Base-by-base conservation (phyloP, 768 basidiomycete genomes). In the Calocera cornea region DNA sequence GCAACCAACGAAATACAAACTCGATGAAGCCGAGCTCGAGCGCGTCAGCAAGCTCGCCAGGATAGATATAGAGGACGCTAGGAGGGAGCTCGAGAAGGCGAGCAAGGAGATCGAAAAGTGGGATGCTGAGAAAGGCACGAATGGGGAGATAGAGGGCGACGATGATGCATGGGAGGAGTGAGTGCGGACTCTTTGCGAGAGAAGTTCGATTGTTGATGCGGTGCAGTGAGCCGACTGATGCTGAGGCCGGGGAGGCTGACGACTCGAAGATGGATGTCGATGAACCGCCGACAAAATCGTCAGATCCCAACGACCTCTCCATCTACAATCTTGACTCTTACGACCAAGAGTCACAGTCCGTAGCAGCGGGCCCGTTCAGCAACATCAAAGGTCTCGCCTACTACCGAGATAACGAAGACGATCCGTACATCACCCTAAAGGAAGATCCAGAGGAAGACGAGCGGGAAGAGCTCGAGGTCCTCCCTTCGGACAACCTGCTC, bases 361-460 rank as follows among this genome's bases (percentile, higher is more conserved):
- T 76, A 69, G 77, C 65, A 65, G 65, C 64, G 72, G 79, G 94
- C 41, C 89, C 90, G 19, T 99, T 99, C 78, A 92, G 88, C 76
- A 95, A 92, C 73, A 92, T 98, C 77, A 95, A 97, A 74, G 95
- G 95, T 19, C 79, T 99, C 64, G 88, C 89, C 24, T 95, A 90
- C 75, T 94, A 97, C 76, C 85, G 86, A 65, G 86, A 93, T 72
- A 93, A 94, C 73, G 83, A 90, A 66, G 92, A 97, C 38, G 97
- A 99, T 77, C 97, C 97, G 0, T 98, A 95, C 73, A 90, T 99
- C 71, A 98, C 95, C 0, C 77, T 98, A 41, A 95, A 97, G 83
- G 91, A 94, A 73, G 86, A 89, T 72, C 84, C 86, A 17, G 83
- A 87, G 64, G 90, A 90, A 36, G 83, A 89, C 54, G 97, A 97